phyloP scores from a whole-genome alignment of 192 early-diverging fungal genomes.

The Rhizophagus prolifer region DNA sequence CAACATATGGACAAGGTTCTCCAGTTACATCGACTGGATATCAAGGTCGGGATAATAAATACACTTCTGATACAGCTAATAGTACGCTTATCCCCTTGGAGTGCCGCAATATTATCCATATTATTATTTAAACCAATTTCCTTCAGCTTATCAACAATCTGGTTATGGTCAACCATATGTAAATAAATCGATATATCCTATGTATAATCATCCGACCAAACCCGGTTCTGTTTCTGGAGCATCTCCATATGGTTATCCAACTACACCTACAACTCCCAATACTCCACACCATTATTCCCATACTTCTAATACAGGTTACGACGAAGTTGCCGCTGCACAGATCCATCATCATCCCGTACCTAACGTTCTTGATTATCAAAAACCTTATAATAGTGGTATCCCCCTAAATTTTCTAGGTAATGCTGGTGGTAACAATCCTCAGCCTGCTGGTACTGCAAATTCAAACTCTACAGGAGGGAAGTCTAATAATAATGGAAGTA shows the following conservation, averaged over 20 bases:
- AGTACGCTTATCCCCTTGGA: conserved; percentile 48
- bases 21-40: conserved; percentile 54
- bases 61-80: conserved; percentile 42
- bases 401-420: conserved; percentile 39
- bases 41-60: conserved; percentile 51
- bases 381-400: conserved; percentile 35
- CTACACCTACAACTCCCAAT: conserved; percentile 40
- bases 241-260: conserved; percentile 42
- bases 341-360: conserved; percentile 32
- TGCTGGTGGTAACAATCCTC: conserved; percentile 8
- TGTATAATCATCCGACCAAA: conserved; percentile 63
- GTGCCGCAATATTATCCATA: conserved; percentile 76
- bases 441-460: not conserved
- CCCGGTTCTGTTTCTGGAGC: conserved; percentile 38
- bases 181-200: conserved; percentile 88
- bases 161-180: conserved; percentile 88
- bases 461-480: conserved; percentile 9
- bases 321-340: conserved; percentile 39
- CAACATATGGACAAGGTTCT: conserved; percentile 58
- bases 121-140: conserved; percentile 79
- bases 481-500: conserved; percentile 14
- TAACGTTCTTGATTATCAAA: conserved; percentile 42
- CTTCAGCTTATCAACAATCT: conserved; percentile 76
- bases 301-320: conserved; percentile 36
- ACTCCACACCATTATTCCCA: conserved; percentile 38